Base-by-base conservation (phyloP, 2,329 filamentous ascomycete species). In the Metarhizium robertsii region DNA sequence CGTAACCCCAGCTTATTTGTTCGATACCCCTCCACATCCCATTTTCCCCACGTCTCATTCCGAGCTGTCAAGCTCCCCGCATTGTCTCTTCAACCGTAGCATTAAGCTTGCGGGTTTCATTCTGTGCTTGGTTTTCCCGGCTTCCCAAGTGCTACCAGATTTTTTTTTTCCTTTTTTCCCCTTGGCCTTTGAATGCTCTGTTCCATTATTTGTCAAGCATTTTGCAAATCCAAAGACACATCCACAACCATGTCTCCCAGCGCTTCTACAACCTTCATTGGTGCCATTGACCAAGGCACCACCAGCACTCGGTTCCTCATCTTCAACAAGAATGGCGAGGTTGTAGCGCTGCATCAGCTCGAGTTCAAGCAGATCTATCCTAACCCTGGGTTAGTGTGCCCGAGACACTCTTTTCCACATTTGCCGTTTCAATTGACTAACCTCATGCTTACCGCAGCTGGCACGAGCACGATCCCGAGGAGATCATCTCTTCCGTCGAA, bases 401-500 rank as follows among this genome's bases (percentile, higher is more conserved):
- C 20, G 3, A 74, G 79, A 53, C 32, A 42, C 32, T 13, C 32
- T 18, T 52, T 40, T 38, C 29, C 29, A 53, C 40, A 16, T 13
- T 10, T 11, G 16, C 18, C 25, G 36, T 3, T 29, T 14, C 7
- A 47, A 4, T 3, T 25, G 36, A 30, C 20, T 55, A 43, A 55
- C 51, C 48, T 11, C 55, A 36, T 67, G 11, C 32, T n/a, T n/a
- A 8, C 8, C 13, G 25, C 36, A 91, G 88, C 67, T 92, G 88
- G 88, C 87, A 92, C 70, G 89, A 94, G 71, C 88, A 92, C 69
- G 87, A 92, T 64, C 88, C 88, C 10, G 76, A 83, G 58, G 88
- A 92, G 71, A 78, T 94, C 58, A 72, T 92, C 40, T 75, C 77
- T 53, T 88, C 88, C 1, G 87, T 91, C 29, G 80, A 88, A 65